Percentiles rank a stretch among this genome's conserved stretches.
Evolutionary conservation across 306 rosid species (phyloP).

Genomic region (Biancaea sappan): DNA sequence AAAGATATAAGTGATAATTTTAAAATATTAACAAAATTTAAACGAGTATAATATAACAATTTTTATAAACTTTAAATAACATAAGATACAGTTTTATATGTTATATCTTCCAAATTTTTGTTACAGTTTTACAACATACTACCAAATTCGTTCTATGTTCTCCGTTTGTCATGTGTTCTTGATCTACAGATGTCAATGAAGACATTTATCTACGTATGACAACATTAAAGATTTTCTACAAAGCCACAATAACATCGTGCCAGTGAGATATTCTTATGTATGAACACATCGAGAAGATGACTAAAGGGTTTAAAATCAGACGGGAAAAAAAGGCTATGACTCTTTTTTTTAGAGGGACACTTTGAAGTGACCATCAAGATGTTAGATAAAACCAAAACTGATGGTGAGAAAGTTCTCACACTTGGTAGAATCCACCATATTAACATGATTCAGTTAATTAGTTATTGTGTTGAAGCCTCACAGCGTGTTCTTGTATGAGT

Average conservation of each 20-base stretch:
- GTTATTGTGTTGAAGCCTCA: not conserved
- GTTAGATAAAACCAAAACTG: not conserved
- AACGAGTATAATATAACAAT: no score
- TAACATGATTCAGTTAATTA: constrained; percentile 28
- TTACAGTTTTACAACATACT: not conserved
- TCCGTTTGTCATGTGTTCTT: not conserved
- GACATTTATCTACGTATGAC: no score
- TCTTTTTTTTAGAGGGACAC: constrained; percentile 25
- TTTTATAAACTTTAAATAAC: no score
- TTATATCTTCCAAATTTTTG: not conserved
- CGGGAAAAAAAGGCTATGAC: constrained; percentile 20
- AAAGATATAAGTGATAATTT: no score
- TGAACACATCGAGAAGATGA: constrained; percentile 11
- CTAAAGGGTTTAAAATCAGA: not conserved
- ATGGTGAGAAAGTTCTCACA: constrained; percentile 29
- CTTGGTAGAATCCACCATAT: no score
- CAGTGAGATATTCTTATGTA: not conserved
- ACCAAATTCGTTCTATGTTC: not conserved
- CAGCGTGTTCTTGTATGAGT: constrained; percentile 7
- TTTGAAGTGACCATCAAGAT: constrained; percentile 33
- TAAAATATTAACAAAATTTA: no score
- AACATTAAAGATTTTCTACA: not conserved
- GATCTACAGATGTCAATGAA: not conserved
- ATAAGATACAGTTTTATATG: no score
- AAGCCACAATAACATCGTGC: not conserved